Base-by-base conservation (phyloP, 257 asterid species). In the Ligustrum vulgare region DNA sequence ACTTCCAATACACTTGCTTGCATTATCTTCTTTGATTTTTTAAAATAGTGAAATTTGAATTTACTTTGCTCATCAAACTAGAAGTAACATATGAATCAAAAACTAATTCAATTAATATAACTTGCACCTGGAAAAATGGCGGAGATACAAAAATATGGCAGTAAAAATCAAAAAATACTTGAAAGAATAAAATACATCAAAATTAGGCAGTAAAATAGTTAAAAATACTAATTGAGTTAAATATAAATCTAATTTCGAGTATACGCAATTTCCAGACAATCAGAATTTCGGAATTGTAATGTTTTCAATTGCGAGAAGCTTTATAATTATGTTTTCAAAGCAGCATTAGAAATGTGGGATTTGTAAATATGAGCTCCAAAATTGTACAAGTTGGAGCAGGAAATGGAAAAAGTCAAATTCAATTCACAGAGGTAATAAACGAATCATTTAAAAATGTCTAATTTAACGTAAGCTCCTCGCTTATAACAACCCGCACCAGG, bases 11-110 rank as follows among this genome's bases (percentile, higher is more conserved):
- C 37, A 23, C 34, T 35, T 67, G 68, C 18, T 25, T 60, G 45
- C 63, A 36, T 69, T 77, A 58, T 64, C 31, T 8, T 32, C 73
- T 47, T 60, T 62, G 39, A 63, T 51, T 35, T 64, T 23, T 3
- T 33, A 70, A 45, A 15, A 45, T 45, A 45, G 54, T 13, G 54
- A 45, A 45, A 45, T 45, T 45, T 15, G 54, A 45, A 15, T 45
- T 45, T n/a, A 45, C 54, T 0, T 45, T 45, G 15, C 13, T 43
- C 51, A 12, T 43, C 18, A 43, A 43, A 43, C 1, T 43, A 18
- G 12, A 43, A 12, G 51, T 43, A 43, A 43, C 54, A 45, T 3
- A 45, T 15, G 54, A 45, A 45, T 45, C 20, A 45, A 45, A 45
- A 45, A 13, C 15, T 13, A 13, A 45, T 13, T n/a, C 54, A 3